These are phyloP conservation scores for Phytophthora pistaciae DNA, from an alignment of 352 stramenopile genomes.

Conservation along the genomic window DNA sequence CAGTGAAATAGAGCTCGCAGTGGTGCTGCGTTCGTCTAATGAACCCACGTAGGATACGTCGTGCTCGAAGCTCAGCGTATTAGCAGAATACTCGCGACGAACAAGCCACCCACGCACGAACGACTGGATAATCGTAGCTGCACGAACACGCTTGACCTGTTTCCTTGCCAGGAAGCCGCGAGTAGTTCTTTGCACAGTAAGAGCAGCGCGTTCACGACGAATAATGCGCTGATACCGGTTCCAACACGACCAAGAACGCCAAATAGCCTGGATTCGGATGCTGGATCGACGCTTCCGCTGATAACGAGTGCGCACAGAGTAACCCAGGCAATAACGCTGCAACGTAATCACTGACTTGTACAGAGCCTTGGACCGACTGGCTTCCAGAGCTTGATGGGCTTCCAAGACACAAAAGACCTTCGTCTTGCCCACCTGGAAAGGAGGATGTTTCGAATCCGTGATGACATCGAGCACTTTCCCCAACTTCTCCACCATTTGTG, in stretches of 20 bases:
- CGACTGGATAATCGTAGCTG: constrained; percentile 74
- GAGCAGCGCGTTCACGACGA: constrained; percentile 46
- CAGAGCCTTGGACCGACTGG: constrained; percentile 63
- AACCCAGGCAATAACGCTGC: constrained; percentile 80
- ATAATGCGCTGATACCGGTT: constrained; percentile 53
- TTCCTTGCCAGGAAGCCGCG: constrained; percentile 60
- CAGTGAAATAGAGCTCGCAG: constrained; percentile 58
- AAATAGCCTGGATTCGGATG: constrained; percentile 65
- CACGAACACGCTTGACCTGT: constrained; percentile 49
- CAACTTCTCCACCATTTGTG: constrained; percentile 57
- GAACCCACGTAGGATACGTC: constrained; percentile 83
- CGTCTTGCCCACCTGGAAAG: constrained; percentile 84
- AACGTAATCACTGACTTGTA: constrained; percentile 80
- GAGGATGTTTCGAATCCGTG: constrained; percentile 54
- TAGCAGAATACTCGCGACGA: constrained; percentile 76
- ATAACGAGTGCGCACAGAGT: constrained; percentile 56
- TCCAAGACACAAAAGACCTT: constrained; percentile 84
- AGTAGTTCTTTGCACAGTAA: constrained; percentile 60
- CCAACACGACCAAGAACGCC: constrained; percentile 58
- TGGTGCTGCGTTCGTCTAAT: constrained; percentile 56
- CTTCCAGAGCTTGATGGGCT: constrained; percentile 76
- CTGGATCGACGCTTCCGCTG: constrained; percentile 55
- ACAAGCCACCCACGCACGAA: constrained; percentile 87
- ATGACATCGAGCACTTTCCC: constrained; percentile 43
- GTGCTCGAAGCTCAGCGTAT: constrained; percentile 82